Percentiles rank a stretch among this genome's conserved stretches.
phyloP scores from a whole-genome alignment of 108 stramenopile species.

The Fragilariopsis cylindrus region DNA sequence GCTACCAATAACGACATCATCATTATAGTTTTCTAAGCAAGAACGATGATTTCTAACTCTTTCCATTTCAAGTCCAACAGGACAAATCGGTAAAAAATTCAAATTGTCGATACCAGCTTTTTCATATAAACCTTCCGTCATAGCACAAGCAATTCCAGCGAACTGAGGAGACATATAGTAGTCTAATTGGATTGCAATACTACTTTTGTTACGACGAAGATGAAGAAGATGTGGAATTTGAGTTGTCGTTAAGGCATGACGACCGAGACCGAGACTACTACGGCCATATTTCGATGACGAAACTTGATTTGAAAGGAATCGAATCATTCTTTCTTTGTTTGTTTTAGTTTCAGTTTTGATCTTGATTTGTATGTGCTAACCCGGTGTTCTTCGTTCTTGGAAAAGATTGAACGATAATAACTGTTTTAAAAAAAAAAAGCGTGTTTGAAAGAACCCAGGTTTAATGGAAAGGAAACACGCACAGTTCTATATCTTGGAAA shows the following conservation, averaged over 20 bases:
- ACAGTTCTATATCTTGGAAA: conserved; percentile 10
- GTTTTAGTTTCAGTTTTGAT: conserved; percentile 2
- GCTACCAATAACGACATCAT: conserved; percentile 30
- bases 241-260: no score
- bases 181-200: conserved; percentile 41
- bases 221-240: neutral
- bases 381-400: conserved; percentile 6
- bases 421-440: conserved; percentile 3
- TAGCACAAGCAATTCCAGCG: conserved; percentile 40
- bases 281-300: no score
- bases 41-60: conserved; percentile 30
- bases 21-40: conserved; percentile 15
- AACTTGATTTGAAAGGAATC: neutral
- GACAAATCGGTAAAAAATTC: conserved; percentile 52
- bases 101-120: conserved; percentile 33
- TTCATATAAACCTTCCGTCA: conserved; percentile 36
- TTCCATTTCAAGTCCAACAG: conserved; percentile 35
- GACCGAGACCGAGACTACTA: neutral
- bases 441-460: conserved; percentile 22
- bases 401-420: neutral
- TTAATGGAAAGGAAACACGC: conserved; percentile 7
- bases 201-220: conserved; percentile 3
- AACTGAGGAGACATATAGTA: conserved; percentile 52
- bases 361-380: neutral
- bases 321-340: conserved; percentile 9